Evolutionary conservation across 2,329 filamentous ascomycete genomes (phyloP), one percentile per base, ranked within the genome.

Genomic region (Pestalotiopsis sp.): DNA sequence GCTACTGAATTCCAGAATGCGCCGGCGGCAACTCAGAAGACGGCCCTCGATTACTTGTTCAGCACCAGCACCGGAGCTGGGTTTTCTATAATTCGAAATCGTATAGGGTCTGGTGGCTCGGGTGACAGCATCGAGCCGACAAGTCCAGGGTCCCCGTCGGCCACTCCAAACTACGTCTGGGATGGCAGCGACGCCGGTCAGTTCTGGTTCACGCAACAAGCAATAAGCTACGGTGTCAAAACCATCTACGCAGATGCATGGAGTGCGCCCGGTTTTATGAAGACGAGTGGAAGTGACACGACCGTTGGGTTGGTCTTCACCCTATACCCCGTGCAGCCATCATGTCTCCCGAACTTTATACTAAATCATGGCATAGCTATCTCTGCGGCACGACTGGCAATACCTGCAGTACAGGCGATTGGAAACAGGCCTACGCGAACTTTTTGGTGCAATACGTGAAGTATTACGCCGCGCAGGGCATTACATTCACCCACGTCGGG

Each of bases 121-220:
- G 74, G 67, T 1, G 76, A 78, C 23, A 78, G 77, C 20, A 83
- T 87, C 70, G 75, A 82, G 58, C 84, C 84, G 1, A 81, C 74
- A 49, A 82, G 76, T 66, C 83, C 84, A 1, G 84, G 84, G 2
- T 77, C 77, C 3, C 82, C 84, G 1, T 76, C 70, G 1, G 79
- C 77, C 2, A 75, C 75, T 20, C 83, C 84, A 0, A 74, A 78
- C 13, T 87, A 86, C 67, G 73, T 76, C 13, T 86, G 83, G 79
- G 82, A 86, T 69, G 77, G 77, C 11, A 81, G 84, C 64, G 83
- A 87, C 66, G 75, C 77, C 12, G 83, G 84, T 5, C 87, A 88
- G 77, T 75, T 89, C 13, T 87, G 81, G 76, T 78, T 89, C 49
- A 82, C 82, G 9, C 80, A 88, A 75, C 79, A 86, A 74, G 86